Conservation (phyloP, 805 yeast species). For the Cyberlindnera nakhonratchasimensis region DNA sequence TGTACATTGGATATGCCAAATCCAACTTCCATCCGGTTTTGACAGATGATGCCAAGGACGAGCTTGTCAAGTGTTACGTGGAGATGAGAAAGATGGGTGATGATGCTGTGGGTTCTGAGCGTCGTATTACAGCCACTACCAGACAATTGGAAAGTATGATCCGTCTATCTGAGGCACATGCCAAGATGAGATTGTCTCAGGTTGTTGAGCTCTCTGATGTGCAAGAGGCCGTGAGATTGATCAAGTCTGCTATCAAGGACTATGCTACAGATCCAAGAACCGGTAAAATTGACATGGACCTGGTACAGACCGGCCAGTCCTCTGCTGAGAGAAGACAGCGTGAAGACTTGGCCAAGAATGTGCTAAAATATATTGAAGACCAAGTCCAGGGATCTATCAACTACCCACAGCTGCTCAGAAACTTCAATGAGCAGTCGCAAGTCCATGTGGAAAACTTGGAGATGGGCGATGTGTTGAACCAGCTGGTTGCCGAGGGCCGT, state of each 20-base stretch:
- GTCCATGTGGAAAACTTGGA: conserved; percentile 68
- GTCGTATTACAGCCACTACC: conserved; percentile 95
- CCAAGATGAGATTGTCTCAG: conserved; percentile 83
- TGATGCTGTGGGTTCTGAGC: conserved; percentile 79
- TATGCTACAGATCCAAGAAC: conserved; percentile 98
- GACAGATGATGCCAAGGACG: conserved; percentile 76
- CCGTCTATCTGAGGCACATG: conserved; percentile 93
- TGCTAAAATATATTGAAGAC: conserved; percentile 52
- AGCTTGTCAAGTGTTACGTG: conserved; percentile 83
- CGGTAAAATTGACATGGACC: conserved; percentile 95
- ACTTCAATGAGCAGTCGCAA: conserved; percentile 62
- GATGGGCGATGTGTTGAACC: conserved; percentile 60
- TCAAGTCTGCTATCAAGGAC: conserved; percentile 91
- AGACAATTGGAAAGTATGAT: conserved; percentile 96
- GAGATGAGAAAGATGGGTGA: conserved; percentile 94
- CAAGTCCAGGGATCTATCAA: conserved; percentile 44
- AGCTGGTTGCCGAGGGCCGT: conserved; percentile 69
- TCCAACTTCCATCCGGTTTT: conserved; percentile 78
- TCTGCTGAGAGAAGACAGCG: conserved; percentile 76
- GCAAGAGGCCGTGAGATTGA: conserved; percentile 87
- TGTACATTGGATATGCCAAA: conserved; percentile 92
- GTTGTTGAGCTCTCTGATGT: conserved; percentile 79
- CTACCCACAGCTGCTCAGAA: conserved; percentile 55
- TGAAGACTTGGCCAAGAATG: conserved; percentile 65
- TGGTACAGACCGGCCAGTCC: conserved; percentile 94